Evolutionary conservation across 352 stramenopile genomes (phyloP), one percentile per base, ranked within the genome.

Genomic region (Albugo laibachii): DNA sequence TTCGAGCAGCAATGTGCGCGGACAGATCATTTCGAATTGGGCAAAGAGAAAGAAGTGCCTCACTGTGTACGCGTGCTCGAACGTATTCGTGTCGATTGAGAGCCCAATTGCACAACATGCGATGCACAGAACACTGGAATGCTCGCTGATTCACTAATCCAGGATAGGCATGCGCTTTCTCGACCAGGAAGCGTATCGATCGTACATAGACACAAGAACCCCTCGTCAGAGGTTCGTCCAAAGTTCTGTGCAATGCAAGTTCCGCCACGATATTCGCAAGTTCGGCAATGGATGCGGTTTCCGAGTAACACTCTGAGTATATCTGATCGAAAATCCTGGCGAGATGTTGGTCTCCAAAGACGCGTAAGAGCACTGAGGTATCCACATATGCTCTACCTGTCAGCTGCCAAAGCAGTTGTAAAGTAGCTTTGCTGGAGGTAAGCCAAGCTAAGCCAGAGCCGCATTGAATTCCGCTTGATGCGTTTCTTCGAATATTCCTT

Each of bases 381-480:
- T 65, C 65, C 0, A 76, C 54, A n/a, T 55, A 61, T 1, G 70
- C 52, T 56, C 75, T 78, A n/a, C 70, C 69, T 37, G 73, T 73
- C 21, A 86, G 41, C 38, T 62, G 65, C 74, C 74, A 86, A 31
- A 83, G 56, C 1, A 50, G 65, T 19, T 81, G 57, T 13, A 86
- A 58, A 49, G 81, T 61, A 8, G 63, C 50, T 38, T 81, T 63
- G 8, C 66, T 59, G 13, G 69, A 81, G 39, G 69, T 66, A 42
- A 66, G 49, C 66, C 68, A 80, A 11, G 54, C 53, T 56, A 86
- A 61, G 11, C 70, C 73, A 37, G 34, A 48, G 8, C 45, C 45
- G 3, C 3, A 31, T 31, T 31, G 24, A 18, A 13, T 56, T 11
- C 49, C 50, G 36, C 41, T 35, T 19, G 24, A 35, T 42, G 50